These are phyloP conservation scores for Ogataea pilisensis DNA, from an alignment of 805 yeast species.

Conservation along the genomic window DNA sequence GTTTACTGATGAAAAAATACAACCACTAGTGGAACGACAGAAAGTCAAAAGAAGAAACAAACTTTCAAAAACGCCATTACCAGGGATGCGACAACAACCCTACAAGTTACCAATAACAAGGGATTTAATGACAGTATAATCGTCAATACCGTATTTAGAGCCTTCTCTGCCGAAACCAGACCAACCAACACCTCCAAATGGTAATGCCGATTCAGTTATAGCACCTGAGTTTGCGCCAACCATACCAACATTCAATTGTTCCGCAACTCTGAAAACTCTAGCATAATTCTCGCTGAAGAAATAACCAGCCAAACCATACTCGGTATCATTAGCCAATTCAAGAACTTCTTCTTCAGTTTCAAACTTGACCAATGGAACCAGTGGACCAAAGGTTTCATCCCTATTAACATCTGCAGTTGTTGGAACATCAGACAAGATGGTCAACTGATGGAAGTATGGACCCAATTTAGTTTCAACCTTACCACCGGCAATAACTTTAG, in stretches of 20 bases:
- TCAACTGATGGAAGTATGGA: slow-evolving; percentile 60
- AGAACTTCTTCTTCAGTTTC: slow-evolving; percentile 61
- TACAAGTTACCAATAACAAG: slow-evolving; percentile 46
- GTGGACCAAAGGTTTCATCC: slow-evolving; percentile 84
- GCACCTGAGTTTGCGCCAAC: slow-evolving; percentile 75
- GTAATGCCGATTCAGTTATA: slow-evolving; percentile 63
- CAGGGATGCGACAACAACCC: neutral
- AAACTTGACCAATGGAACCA: slow-evolving; percentile 68
- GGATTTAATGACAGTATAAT: slow-evolving; percentile 63
- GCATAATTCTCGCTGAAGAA: slow-evolving; percentile 55
- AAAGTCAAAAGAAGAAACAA: too few species aligned
- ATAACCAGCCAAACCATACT: slow-evolving; percentile 76
- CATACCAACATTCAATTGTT: slow-evolving; percentile 73
- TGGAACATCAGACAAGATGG: slow-evolving; percentile 60
- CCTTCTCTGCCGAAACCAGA: slow-evolving; percentile 84
- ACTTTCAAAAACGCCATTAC: too few species aligned
- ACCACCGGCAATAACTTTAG: slow-evolving; percentile 63
- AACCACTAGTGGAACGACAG: too few species aligned
- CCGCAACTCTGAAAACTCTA: slow-evolving; percentile 58
- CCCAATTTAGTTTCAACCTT: slow-evolving; percentile 50
- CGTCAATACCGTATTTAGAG: slow-evolving; percentile 70
- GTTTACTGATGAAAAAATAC: too few species aligned
- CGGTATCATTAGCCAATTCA: slow-evolving; percentile 57
- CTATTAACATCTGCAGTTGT: slow-evolving; percentile 49
- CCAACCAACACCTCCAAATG: slow-evolving; percentile 75